Evolutionary conservation across 306 rosid genomes (phyloP), one percentile per base, ranked within the genome.

Genomic region (Quercus variabilis): DNA sequence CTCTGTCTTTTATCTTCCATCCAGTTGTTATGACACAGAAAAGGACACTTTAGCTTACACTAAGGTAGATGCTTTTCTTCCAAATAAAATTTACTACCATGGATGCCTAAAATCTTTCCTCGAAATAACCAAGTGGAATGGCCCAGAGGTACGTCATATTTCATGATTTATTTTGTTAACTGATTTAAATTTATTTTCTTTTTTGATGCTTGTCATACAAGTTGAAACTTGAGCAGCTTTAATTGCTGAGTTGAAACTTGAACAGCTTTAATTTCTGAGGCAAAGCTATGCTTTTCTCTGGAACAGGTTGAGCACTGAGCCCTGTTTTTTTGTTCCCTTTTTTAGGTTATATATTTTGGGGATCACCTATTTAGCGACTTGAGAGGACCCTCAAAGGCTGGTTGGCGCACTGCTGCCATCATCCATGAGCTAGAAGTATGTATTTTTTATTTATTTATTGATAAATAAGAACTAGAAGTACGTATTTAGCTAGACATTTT

Each of bases 331-430:
- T 55, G 17, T 55, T 52, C 68, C 85, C 62, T 68, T 79, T 65
- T 30, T 67, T 54, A 95, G 99, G 99, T 95, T 80, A 95, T 95
- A 85, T 95, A 95, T 89, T 95, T 95, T 86, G 99, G 99, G 71
- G 99, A 95, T 81, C 99, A 95, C 82, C 92, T 95, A 55, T 95
- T 95, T 73, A 92, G 99, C 2, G 99, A 95, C 84, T 88, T 95
- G 86, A 95, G 97, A 85, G 99, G 95, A 3, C 99, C 97, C 70
- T 89, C 95, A 70, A 95, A 92, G 89, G 97, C 97, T 83, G 99
- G 99, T 79, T 95, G 99, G 99, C 99, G 94, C 76, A 95, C 99
- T 78, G 99, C 94, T 55, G 99, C 99, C 55, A 86, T 95, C 88
- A 95, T 95, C 80, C 92, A 91, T 64, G 97, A 95, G 85, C 87